A percentile compares a stretch with the other conserved stretches of the same genome.
Conservation (phyloP, 495 filamentous ascomycete species). For the Xylaria castorea region DNA sequence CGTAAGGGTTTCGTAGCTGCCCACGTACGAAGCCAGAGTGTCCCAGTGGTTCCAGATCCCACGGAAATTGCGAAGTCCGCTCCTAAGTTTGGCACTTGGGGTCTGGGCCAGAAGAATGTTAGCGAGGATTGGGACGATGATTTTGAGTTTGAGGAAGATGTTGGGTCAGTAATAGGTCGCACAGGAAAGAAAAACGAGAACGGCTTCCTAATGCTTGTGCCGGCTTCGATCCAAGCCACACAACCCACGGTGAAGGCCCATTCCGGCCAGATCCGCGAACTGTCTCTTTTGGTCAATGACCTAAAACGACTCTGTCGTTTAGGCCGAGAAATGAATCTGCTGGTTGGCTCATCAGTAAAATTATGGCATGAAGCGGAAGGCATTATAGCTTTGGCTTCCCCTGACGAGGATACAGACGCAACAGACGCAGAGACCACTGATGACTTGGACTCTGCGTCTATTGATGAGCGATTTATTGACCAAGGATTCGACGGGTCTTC, state of each 20-base stretch:
- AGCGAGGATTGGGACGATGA: constrained; percentile 89
- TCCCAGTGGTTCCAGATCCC: constrained; percentile 80
- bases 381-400: constrained; percentile 83
- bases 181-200: constrained; percentile 53
- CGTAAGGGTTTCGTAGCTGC: constrained; percentile 78
- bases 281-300: constrained; percentile 76
- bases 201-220: constrained; percentile 72
- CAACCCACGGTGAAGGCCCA: constrained; percentile 87
- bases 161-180: constrained; percentile 23
- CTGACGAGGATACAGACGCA: constrained; percentile 73
- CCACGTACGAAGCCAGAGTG: constrained; percentile 92
- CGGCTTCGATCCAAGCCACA: constrained; percentile 79
- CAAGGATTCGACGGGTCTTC: constrained; percentile 57
- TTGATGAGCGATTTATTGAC: constrained; percentile 65
- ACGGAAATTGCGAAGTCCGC: constrained; percentile 61
- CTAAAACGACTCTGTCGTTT: constrained; percentile 75
- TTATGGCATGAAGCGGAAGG: constrained; percentile 88
- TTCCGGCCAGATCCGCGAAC: constrained; percentile 83
- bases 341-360: constrained; percentile 65
- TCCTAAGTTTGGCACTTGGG: constrained; percentile 90
- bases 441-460: constrained; percentile 37
- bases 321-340: constrained; percentile 69
- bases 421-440: constrained; percentile 43
- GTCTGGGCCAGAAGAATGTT: constrained; percentile 78
- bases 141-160: constrained; percentile 73